Percentiles rank a stretch among this genome's conserved stretches.
These are phyloP conservation scores for Micractinium conductrix DNA, from an alignment of 139 green algal species.

Conservation along the genomic window DNA sequence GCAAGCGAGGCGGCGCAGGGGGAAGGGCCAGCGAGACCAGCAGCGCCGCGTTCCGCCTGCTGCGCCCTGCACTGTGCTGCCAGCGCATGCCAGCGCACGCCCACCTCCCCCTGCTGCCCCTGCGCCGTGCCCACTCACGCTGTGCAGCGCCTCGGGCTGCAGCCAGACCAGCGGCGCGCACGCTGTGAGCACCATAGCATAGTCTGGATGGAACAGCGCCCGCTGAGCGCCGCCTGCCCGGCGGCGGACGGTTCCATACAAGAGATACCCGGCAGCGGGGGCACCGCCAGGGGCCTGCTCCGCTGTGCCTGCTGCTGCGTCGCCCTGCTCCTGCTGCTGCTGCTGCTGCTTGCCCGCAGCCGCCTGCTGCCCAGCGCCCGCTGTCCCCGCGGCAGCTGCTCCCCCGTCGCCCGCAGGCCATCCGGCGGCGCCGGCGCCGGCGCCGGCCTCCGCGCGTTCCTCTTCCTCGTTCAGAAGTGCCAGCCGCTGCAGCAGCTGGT, in stretches of 20 bases:
- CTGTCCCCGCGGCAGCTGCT: neutral
- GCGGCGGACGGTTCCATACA: neutral
- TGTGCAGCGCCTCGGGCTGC: conserved; percentile 11
- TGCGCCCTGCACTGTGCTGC: neutral
- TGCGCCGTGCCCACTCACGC: neutral
- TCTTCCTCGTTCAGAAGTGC: neutral
- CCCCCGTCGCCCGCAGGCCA: neutral
- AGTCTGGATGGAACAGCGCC: conserved; percentile 27
- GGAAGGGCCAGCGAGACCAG: too few relatives aligned
- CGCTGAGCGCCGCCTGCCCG: too few relatives aligned
- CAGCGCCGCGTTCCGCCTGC: too few relatives aligned
- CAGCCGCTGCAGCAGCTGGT: conserved; percentile 10
- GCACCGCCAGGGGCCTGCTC: too few relatives aligned
- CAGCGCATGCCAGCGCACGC: neutral
- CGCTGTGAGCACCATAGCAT: conserved; percentile 13
- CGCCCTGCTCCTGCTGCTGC: neutral
- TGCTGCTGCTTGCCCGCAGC: neutral
- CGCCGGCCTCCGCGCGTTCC: neutral
- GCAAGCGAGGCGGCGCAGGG: neutral
- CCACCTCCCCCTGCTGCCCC: neutral
- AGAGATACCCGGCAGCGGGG: neutral
- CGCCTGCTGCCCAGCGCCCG: neutral
- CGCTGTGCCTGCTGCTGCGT: neutral
- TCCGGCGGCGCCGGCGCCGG: neutral
- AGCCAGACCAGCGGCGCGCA: conserved; percentile 15